Evolutionary conservation across 352 stramenopile species (phyloP), one percentile per base, ranked within the genome.

Genomic region (Phytophthora cactorum): DNA sequence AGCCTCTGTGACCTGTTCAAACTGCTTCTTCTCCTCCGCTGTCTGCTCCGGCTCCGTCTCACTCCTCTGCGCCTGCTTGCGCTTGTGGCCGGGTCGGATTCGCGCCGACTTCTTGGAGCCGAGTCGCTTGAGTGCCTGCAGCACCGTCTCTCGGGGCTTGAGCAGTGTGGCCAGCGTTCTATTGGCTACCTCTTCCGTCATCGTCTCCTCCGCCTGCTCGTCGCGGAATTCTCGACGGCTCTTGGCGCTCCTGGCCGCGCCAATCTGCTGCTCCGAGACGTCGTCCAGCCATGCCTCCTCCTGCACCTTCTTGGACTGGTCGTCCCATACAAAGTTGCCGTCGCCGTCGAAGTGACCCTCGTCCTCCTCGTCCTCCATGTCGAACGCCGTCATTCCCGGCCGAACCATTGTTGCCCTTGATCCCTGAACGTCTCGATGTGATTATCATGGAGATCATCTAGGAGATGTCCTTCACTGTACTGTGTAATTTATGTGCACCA

Each of bases 291-390:
- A 96, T 28, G 88, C 84, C 36, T 96, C 88, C 52, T 96, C 88
- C 58, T 94, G 86, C 34, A 93, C 82, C 41, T 77, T 79, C 60
- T 82, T 87, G 38, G 90, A 76, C 27, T 91, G 85, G 3, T 87
- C 82, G 63, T 89, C 84, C 88, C 88, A 96, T 32, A 94, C 78
- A 55, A 93, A 96, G 61, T 92, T 89, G 53, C 84, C 88, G 27
- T 78, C 68, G 12, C 82, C 80, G 70, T 96, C 88, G 58, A 96
- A 96, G 63, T 93, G 80, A 39, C 88, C 88, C 46, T 96, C 88
- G 43, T 96, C 88, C 53, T 91, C 83, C 67, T 96, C 88, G 60
- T 96, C 88, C 29, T 93, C 76, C 80, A 96, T 88, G 56, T 96
- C 77, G 74, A 96, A 96, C 54, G 78, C 68, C 15, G 88, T 96